Conservation (phyloP, 1,284 basidiomycete genomes). For the Marasmius oreades region DNA sequence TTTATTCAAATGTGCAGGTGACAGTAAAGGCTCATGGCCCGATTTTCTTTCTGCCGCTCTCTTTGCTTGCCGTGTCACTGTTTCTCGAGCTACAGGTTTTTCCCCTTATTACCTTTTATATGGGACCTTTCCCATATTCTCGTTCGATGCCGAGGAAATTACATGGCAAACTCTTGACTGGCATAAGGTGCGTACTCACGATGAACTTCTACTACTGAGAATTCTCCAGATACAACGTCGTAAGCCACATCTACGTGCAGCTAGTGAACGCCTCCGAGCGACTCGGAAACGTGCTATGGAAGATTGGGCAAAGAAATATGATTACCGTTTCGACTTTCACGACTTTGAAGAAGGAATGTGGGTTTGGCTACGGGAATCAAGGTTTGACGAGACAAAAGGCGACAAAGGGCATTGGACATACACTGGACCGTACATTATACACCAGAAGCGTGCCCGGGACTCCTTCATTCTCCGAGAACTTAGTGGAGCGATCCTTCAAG, state of each 20-base stretch:
- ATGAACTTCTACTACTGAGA: constrained; percentile 11
- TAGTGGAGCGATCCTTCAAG: constrained; percentile 1
- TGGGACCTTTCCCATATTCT: constrained; percentile 17
- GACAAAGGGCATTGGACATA: constrained; percentile 3
- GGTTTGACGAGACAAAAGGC: neutral
- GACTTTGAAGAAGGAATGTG: constrained; percentile 1
- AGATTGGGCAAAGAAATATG: neutral
- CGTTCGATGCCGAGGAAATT: constrained; percentile 17
- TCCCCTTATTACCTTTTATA: no score
- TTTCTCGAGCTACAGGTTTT: constrained; percentile 13
- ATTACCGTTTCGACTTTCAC: neutral
- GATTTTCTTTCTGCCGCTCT: constrained; percentile 8
- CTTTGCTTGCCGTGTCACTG: constrained; percentile 17
- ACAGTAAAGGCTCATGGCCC: constrained; percentile 14
- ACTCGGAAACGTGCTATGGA: neutral
- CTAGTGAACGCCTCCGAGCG: neutral
- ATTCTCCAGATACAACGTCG: constrained; percentile 12
- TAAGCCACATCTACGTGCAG: neutral
- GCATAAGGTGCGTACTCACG: constrained; percentile 1
- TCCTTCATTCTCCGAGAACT: constrained; percentile 8
- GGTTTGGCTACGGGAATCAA: neutral
- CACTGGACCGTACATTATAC: constrained; percentile 6
- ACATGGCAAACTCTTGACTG: constrained; percentile 17
- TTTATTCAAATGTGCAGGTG: constrained; percentile 21
- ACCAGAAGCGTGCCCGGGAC: constrained; percentile 2